phyloP scores from a whole-genome alignment of 129 eudicot species.

The Saussurea involucrata region DNA sequence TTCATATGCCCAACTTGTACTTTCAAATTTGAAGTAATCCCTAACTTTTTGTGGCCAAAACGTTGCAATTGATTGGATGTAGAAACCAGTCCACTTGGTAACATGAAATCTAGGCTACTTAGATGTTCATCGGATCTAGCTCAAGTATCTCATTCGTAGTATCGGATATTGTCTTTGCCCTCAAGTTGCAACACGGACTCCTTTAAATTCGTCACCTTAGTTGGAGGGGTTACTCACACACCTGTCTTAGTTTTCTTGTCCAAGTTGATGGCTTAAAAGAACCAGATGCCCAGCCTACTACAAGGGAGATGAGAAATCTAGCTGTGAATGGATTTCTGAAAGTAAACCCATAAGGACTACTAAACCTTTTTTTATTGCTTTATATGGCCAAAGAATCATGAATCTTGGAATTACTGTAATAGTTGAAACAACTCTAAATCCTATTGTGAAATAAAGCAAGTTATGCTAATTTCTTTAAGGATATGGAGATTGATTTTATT shows the following conservation, averaged over 20 bases:
- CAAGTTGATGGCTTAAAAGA: not conserved
- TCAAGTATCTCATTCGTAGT: not conserved
- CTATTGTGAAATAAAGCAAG: not conserved
- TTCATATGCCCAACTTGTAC: not conserved
- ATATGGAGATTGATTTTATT: not conserved
- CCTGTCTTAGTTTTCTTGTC: not conserved
- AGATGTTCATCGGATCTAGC: not conserved
- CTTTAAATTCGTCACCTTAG: not conserved
- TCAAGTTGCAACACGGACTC: not conserved
- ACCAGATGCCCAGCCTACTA: not conserved
- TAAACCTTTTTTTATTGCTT: not conserved
- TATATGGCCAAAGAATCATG: not conserved
- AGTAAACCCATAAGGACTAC: not conserved
- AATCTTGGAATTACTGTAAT: not conserved
- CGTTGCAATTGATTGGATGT: not conserved
- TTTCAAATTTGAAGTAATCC: not conserved
- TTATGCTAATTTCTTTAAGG: not conserved
- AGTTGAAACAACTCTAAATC: not conserved
- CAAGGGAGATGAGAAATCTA: not conserved
- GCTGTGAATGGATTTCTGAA: not conserved
- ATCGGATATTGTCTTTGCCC: too few species aligned
- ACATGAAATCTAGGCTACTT: not conserved
- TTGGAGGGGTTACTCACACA: not conserved
- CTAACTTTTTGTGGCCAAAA: not conserved
- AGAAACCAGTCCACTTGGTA: not conserved